These are phyloP conservation scores for Nicotiana benthamiana DNA, from an alignment of 257 asterid genomes.

Conservation along the genomic window DNA sequence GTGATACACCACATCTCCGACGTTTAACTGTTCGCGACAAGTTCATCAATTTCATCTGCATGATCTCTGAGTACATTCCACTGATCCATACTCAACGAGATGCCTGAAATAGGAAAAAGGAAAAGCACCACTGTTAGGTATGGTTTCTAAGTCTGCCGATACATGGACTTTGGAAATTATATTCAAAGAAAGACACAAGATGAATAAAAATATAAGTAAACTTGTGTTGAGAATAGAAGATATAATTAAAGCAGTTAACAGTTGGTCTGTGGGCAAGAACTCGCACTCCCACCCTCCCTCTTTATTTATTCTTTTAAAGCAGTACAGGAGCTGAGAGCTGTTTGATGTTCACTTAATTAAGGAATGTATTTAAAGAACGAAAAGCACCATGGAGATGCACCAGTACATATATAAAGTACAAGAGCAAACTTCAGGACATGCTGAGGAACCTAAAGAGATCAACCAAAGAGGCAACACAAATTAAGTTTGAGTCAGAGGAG, in stretches of 20 bases:
- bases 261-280: not conserved
- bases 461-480: not conserved
- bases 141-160: not conserved
- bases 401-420: not conserved
- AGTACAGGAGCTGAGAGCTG: not conserved
- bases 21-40: conserved; percentile 34
- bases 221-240: not conserved
- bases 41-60: conserved; percentile 65
- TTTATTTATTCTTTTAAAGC: not conserved
- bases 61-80: conserved; percentile 75
- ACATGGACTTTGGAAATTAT: not conserved
- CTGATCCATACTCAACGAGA: conserved; percentile 75
- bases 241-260: not conserved
- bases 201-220: not conserved
- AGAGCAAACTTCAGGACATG: not conserved
- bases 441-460: not conserved
- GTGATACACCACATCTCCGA: not conserved
- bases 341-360: not conserved
- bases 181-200: not conserved
- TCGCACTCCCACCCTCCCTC: not conserved
- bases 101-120: conserved; percentile 37
- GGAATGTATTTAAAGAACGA: not conserved
- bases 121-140: not conserved
- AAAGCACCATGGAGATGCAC: not conserved
- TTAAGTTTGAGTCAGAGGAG: not conserved